Evolutionary conservation across 768 basidiomycete species (phyloP).

Genomic region (Amyloporia xantha): DNA sequence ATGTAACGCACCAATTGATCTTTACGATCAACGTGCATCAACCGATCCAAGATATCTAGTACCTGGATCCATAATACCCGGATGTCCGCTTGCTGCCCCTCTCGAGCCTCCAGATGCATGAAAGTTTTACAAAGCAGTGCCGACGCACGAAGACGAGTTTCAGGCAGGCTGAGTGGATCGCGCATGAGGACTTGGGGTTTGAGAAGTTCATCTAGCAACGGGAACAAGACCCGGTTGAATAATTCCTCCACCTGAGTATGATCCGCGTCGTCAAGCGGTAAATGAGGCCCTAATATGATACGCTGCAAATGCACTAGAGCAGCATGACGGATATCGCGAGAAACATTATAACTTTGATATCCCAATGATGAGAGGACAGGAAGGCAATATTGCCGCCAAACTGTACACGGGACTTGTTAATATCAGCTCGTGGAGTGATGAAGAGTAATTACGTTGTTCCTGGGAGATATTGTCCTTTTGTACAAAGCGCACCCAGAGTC

Average conservation of each 20-base stretch:
- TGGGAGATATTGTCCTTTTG: slow-evolving; percentile 31
- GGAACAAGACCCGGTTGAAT: slow-evolving; percentile 87
- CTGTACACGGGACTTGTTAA: slow-evolving; percentile 29
- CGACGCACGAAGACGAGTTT: slow-evolving; percentile 82
- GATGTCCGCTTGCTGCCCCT: slow-evolving; percentile 57
- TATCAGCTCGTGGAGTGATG: background rate
- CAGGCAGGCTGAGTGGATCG: slow-evolving; percentile 84
- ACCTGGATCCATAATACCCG: slow-evolving; percentile 83
- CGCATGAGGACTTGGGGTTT: slow-evolving; percentile 73
- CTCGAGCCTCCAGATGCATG: slow-evolving; percentile 84
- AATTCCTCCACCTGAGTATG: slow-evolving; percentile 68
- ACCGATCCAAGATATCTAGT: slow-evolving; percentile 78
- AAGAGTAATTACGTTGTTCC: slow-evolving; percentile 32
- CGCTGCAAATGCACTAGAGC: slow-evolving; percentile 47
- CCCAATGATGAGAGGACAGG: slow-evolving; percentile 69
- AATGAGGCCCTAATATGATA: slow-evolving; percentile 70
- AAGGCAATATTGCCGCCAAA: slow-evolving; percentile 72
- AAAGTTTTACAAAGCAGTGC: slow-evolving; percentile 94
- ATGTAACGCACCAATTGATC: slow-evolving; percentile 72
- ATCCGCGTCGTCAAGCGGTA: slow-evolving; percentile 52
- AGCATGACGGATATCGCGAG: slow-evolving; percentile 74
- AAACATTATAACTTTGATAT: slow-evolving; percentile 76
- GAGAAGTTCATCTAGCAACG: slow-evolving; percentile 84
- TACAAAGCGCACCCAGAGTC: slow-evolving; percentile 53
- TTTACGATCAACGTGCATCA: slow-evolving; percentile 80